These are phyloP conservation scores for Aegilops speltoides DNA, from an alignment of 176 grass and related monocot species.

Conservation along the genomic window DNA sequence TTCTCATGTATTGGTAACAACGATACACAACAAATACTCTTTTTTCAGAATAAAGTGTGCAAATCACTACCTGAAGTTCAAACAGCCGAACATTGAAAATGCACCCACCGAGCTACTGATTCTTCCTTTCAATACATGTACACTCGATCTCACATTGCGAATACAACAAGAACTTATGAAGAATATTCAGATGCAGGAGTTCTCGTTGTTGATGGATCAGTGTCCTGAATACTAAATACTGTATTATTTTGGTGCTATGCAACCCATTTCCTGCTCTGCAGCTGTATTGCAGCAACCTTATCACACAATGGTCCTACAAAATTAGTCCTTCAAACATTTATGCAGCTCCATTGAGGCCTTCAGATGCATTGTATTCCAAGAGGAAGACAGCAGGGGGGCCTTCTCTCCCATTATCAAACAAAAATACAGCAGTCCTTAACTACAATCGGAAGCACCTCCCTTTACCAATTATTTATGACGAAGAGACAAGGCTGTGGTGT, in stretches of 20 bases:
- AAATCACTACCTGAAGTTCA: neutral
- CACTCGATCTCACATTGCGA: neutral
- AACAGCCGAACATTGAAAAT: neutral
- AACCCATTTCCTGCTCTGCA: neutral
- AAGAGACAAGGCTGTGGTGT: neutral
- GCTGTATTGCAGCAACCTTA: neutral
- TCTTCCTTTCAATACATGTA: neutral
- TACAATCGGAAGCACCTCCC: no score
- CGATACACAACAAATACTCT: neutral
- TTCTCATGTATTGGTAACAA: neutral
- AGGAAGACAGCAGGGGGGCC: neutral
- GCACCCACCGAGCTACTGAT: neutral
- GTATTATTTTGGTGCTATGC: neutral
- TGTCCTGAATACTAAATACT: neutral
- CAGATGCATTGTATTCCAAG: neutral
- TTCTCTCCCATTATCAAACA: neutral
- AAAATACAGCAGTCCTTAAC: neutral
- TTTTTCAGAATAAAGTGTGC: neutral
- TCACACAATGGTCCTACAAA: neutral
- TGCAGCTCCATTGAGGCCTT: neutral
- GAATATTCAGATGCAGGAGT: neutral
- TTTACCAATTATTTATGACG: no score
- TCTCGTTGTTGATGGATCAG: neutral
- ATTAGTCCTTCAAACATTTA: neutral
- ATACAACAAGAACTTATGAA: neutral